Evolutionary conservation across 305 asterid genomes (phyloP), one percentile per base, ranked within the genome.

Genomic region (Solanum aculeatissimum): DNA sequence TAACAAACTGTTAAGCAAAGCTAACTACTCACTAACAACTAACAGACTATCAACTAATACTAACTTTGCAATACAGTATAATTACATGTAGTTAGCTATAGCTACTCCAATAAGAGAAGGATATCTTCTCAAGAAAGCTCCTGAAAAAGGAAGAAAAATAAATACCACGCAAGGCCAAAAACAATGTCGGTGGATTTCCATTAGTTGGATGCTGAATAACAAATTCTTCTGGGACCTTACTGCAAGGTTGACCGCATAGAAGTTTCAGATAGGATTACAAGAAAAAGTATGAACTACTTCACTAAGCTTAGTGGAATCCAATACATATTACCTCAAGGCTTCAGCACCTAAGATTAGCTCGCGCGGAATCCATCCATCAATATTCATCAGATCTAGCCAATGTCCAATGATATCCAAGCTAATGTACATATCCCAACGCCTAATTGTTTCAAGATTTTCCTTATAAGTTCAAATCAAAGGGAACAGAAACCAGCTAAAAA

Each of bases 361-460:
- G 40, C 98, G 98, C 54, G 99, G 99, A 86, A 97, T 97, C 98
- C 99, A 97, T 72, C 98, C 99, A 91, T 97, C 98, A 82, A 91
- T 88, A 87, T 97, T 97, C 97, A 95, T 95, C 90, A 97, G 91
- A 88, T 97, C 98, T 86, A 97, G 88, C 99, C 99, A 97, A 87
- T 97, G 99, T 79, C 99, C 99, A 43, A 97, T 83, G 25, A 97
- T 93, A 87, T 97, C 99, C 92, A 97, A 87, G 85, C 94, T 92
- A 89, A 97, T 93, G 74, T 84, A 90, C 87, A 91, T 89, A 90
- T 97, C 99, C 98, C 99, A 97, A 83, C 96, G 98, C 99, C 99
- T 97, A 86, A 83, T 84, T 79, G 87, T 72, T 79, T 80, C 81
- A 87, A 86, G 12, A 57, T 66, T 66, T 29, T 62, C 81, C 62